Base-by-base conservation (phyloP, 164 flowering plant genomes). In the Stephania yunnanensis region DNA sequence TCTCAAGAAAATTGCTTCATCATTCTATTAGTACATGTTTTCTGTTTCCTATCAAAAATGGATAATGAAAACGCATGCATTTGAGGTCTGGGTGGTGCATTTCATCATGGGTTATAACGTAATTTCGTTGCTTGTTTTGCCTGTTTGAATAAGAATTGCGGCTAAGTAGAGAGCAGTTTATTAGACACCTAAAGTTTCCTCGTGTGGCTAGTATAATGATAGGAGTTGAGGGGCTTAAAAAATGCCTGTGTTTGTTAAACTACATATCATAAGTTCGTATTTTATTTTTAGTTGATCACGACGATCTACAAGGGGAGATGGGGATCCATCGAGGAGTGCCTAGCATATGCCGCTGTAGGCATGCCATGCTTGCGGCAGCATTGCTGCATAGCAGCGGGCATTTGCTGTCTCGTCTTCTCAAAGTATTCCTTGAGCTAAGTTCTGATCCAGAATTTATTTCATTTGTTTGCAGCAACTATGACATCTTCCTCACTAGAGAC, bases 401-500 rank as follows among this genome's bases (percentile, higher is more conserved):
- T 25, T 61, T 20, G 10, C 66, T 61, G 66, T 25, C 22, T 6
- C 9, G 9, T 61, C 66, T 19, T 61, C 25, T 19, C 25, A 25
- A 61, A 61, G 25, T 61, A 61, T n/a, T 61, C 66, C 66, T 61
- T 61, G 5, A 61, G 66, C 66, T 7, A 61, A 61, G 9, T 25
- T 61, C 66, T 61, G 48, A 45, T 46, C 42, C 42, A 36, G 72
- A 46, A 44, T 13, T 0, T 19, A 13, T 30, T 63, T 58, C 0
- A 25, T 25, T 30, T 78, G 5, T 77, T 36, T 88, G 89, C 97
- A 94, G 98, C 89, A 94, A 94, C 85, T 94, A 87, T 53, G 97
- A 91, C 81, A 84, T 94, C 74, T 91, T 91, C 70, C 86, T 94
- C n/a, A 92, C 97, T 4, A 88, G 98, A 86, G 97, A 92, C 74